Evolutionary conservation across 1,284 basidiomycete species (phyloP).

Genomic region (Fomitopsis schrenkii): DNA sequence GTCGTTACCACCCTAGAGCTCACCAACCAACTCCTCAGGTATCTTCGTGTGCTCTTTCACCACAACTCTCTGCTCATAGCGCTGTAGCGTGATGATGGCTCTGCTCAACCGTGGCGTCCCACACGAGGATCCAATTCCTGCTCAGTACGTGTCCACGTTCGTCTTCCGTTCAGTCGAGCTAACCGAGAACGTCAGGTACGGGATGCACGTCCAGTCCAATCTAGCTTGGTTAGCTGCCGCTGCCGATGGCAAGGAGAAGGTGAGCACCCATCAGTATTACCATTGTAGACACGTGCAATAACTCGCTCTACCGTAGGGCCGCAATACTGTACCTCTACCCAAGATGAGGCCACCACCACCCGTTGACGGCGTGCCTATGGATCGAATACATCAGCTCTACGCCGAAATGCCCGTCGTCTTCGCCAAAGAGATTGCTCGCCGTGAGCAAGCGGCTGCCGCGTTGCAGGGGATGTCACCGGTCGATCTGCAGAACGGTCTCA

Average conservation of each 20-base stretch:
- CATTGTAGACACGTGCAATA: background rate
- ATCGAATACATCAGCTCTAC: conserved; percentile 61
- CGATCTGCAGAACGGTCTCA: conserved; percentile 34
- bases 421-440: conserved; percentile 56
- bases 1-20: conserved; percentile 57
- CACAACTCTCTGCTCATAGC: background rate
- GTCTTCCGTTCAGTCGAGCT: conserved; percentile 5
- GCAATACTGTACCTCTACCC: conserved; percentile 38
- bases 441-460: conserved; percentile 28
- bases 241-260: conserved; percentile 48
- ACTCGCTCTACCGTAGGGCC: conserved; percentile 10
- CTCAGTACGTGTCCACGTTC: conserved; percentile 43
- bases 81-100: conserved; percentile 32
- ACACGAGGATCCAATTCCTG: conserved; percentile 44
- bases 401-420: conserved; percentile 56
- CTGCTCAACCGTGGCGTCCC: conserved; percentile 52
- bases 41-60: background rate
- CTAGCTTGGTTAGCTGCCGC: conserved; percentile 62
- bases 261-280: conserved; percentile 28
- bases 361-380: conserved; percentile 46
- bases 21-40: conserved; percentile 66
- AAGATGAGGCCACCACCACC: conserved; percentile 52
- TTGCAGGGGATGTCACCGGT: background rate
- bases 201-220: conserved; percentile 56
- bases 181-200: conserved; percentile 39